Evolutionary conservation across 331 rosid species (phyloP).

Genomic region (Arachis monticola): DNA sequence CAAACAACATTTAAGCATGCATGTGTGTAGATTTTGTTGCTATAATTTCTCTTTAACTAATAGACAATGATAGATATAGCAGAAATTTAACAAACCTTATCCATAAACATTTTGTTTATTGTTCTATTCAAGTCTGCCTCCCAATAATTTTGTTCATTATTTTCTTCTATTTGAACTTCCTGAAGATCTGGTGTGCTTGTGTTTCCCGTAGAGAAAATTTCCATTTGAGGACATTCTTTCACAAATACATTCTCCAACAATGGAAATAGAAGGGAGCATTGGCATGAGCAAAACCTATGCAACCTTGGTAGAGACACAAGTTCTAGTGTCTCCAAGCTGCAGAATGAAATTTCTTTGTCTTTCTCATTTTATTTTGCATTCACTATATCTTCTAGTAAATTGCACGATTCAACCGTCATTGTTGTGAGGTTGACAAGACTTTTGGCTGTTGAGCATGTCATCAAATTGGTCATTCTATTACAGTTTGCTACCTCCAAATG

Average conservation of each 20-base stretch:
- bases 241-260: background rate
- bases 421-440: background rate
- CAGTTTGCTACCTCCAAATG: background rate
- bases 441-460: conserved; percentile 7
- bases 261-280: conserved; percentile 6
- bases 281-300: background rate
- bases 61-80: no score
- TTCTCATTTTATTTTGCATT: background rate
- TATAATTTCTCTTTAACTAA: no score
- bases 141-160: background rate
- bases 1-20: background rate
- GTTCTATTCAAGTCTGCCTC: background rate
- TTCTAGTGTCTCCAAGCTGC: background rate
- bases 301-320: conserved; percentile 9
- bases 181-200: background rate
- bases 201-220: background rate
- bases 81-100: conserved; percentile 6
- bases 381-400: background rate
- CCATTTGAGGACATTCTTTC: conserved; percentile 20
- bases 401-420: background rate
- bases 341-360: background rate
- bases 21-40: background rate
- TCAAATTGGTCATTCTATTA: background rate
- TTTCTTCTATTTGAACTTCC: background rate
- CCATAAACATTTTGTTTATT: background rate